Base-by-base conservation (phyloP, 2,329 filamentous ascomycete genomes). In the Escovopsis sp. region DNA sequence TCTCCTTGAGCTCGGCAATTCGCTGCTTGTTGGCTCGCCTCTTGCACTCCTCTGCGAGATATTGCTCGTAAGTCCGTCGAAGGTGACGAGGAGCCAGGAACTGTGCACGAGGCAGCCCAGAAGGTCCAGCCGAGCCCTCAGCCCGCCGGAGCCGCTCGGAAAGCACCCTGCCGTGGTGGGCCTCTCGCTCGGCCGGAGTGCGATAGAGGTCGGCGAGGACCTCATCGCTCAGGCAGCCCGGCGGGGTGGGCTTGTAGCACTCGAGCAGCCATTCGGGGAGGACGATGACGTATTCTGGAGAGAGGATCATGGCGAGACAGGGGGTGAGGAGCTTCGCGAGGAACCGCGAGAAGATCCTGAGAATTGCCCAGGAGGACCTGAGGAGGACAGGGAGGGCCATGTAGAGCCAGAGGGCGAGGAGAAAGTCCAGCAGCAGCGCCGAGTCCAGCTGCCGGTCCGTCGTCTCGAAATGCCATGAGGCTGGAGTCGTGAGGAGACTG, bases 161-260 rank as follows among this genome's bases (percentile, higher is more conserved):
- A 15, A 15, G 15, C 15, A 15, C 2, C 15, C 15, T 15, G 15
- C 15, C 15, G 15, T 15, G 15, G 15, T 15, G 15, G 15, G 15
- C 15, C 15, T 15, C 15, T 15, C 15, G 15, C 15, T 15, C 15
- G 15, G 15, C 15, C 15, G 15, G 15, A 2, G 15, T 15, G 15
- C 15, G 15, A 2, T 15, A 15, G 10, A 40, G 33, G 12, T 30
- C 32, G n/a, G 40, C 26, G 40, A 38, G 26, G 28, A 23, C 18
- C 37, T 26, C 28, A 37, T 46, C 42, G n/a, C 43, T 30, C 30
- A 15, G 12, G 9, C 38, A 44, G 11, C n/a, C 35, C 12, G 32
- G 42, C n/a, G 38, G 32, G 32, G 38, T 45, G 15, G 45, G 43
- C 39, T 30, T 40, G 38, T 46, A 46, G 43, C 45, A 46, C 38